Conservation (phyloP, 2,329 filamentous ascomycete species). For the Stachybotrys elegans region DNA sequence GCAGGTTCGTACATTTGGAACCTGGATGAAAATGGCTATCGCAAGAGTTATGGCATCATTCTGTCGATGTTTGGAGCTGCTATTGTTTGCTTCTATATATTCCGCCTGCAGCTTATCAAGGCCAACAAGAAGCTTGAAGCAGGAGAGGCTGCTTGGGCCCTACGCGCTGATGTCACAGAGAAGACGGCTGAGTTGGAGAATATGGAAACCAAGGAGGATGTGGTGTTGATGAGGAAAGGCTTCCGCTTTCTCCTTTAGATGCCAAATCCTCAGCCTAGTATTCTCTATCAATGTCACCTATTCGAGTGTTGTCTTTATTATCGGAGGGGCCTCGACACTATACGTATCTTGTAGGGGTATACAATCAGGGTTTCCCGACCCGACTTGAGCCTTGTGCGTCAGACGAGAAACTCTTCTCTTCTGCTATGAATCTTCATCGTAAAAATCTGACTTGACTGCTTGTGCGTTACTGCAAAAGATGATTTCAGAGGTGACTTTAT, state of each 20-base stretch:
- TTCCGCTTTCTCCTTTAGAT: slow-evolving; percentile 36
- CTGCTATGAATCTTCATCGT: too few species aligned
- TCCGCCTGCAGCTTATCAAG: slow-evolving; percentile 36
- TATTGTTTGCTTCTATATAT: slow-evolving; percentile 41
- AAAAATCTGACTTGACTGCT: too few species aligned
- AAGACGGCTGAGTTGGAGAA: slow-evolving; percentile 27
- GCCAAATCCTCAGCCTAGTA: too few species aligned
- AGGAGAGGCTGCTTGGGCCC: slow-evolving; percentile 27
- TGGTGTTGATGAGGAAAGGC: slow-evolving; percentile 33
- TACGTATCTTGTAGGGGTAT: too few species aligned
- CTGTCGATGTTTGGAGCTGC: slow-evolving; percentile 56
- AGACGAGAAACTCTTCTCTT: too few species aligned
- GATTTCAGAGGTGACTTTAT: too few species aligned
- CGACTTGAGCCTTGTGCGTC: too few species aligned
- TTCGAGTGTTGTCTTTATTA: too few species aligned
- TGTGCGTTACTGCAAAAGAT: too few species aligned
- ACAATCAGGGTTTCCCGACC: too few species aligned
- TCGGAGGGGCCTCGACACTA: too few species aligned
- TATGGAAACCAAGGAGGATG: slow-evolving; percentile 33
- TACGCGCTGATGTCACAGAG: slow-evolving; percentile 26
- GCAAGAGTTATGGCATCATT: slow-evolving; percentile 58
- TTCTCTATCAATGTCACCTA: too few species aligned
- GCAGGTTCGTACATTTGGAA: slow-evolving; percentile 58
- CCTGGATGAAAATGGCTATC: slow-evolving; percentile 50
- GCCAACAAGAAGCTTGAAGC: slow-evolving; percentile 38